A percentile compares a stretch with the other conserved stretches of the same genome.
These are phyloP conservation scores for Fusarium ramigenum DNA, from an alignment of 2,329 filamentous ascomycete genomes.

Conservation along the genomic window DNA sequence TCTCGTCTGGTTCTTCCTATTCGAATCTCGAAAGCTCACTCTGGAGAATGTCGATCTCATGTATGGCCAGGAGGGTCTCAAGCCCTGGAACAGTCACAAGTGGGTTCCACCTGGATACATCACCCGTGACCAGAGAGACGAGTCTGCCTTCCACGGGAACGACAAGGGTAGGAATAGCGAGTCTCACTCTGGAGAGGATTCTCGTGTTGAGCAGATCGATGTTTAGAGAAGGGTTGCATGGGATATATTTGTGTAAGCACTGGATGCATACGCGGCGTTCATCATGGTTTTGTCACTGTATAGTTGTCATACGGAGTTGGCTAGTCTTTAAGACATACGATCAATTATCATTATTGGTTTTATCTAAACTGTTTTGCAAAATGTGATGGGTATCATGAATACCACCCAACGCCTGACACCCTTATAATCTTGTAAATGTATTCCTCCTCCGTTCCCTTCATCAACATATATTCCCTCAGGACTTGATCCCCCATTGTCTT, in stretches of 20 bases:
- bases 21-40: slow-evolving; percentile 70
- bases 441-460: no score
- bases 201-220: slow-evolving; percentile 24
- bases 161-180: slow-evolving; percentile 39
- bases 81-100: slow-evolving; percentile 66
- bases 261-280: slow-evolving; percentile 27
- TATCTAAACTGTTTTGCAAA: background rate
- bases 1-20: slow-evolving; percentile 75
- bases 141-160: slow-evolving; percentile 37
- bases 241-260: background rate
- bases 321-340: background rate
- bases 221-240: slow-evolving; percentile 11
- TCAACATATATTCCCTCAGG: no score
- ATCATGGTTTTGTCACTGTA: slow-evolving; percentile 18
- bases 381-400: background rate
- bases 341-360: slow-evolving; percentile 19
- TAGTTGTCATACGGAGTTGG: slow-evolving; percentile 7
- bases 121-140: slow-evolving; percentile 51
- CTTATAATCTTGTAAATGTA: background rate
- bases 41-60: slow-evolving; percentile 79
- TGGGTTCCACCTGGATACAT: slow-evolving; percentile 61
- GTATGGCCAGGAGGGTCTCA: slow-evolving; percentile 69
- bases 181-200: slow-evolving; percentile 34
- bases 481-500: no score
- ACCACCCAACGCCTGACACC: no score